Percentiles rank a stretch among this genome's conserved stretches.
phyloP scores from a whole-genome alignment of 495 filamentous ascomycete genomes.

The Letharia columbiana region DNA sequence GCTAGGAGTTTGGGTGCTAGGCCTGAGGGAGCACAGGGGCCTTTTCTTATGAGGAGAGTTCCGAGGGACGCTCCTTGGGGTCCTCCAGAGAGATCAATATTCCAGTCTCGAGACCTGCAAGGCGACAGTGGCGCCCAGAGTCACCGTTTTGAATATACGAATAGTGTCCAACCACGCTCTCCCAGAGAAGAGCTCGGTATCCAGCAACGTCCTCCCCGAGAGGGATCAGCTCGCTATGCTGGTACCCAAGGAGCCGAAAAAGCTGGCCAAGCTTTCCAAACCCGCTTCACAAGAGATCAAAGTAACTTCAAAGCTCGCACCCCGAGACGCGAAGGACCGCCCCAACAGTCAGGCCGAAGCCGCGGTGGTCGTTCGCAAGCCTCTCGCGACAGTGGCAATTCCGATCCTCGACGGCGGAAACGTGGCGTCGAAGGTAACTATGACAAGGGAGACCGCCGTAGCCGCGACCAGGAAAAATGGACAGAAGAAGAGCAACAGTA shows the following conservation, averaged over 20 bases:
- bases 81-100: neutral
- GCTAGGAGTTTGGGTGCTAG: constrained; percentile 9
- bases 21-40: neutral
- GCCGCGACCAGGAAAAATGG: neutral
- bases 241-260: neutral
- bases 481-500: constrained; percentile 16
- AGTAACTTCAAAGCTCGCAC: neutral
- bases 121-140: neutral
- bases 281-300: neutral
- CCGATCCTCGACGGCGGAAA: neutral
- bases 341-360: too few species aligned
- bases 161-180: neutral
- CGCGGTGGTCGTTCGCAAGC: neutral
- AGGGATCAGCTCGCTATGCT: neutral
- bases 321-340: neutral
- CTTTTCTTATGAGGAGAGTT: neutral
- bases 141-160: neutral
- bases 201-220: neutral
- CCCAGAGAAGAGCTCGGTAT: neutral
- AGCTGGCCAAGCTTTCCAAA: neutral
- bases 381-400: neutral
- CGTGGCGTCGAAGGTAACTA: neutral
- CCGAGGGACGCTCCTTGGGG: neutral
- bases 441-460: too few species aligned
- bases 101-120: neutral